Base-by-base conservation (phyloP, 768 basidiomycete species). In the Cyclocybe aegerita region DNA sequence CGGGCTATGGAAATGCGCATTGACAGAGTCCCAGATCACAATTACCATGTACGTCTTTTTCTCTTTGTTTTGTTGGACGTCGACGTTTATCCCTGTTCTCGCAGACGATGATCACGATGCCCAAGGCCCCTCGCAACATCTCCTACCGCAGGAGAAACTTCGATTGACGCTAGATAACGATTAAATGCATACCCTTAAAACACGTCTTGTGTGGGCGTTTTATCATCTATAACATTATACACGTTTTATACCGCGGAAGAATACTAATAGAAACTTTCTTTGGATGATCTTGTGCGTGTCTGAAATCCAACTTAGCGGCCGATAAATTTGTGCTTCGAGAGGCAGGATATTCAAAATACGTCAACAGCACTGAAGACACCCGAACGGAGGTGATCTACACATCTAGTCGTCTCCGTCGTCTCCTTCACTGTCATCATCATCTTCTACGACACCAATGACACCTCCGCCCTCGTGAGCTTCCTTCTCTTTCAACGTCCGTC, bases 51-150 rank as follows among this genome's bases (percentile, higher is more conserved):
- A 71, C 46, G 91, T 77, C 2, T 23, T 17, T 16, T 39, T 47
- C 4, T 30, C 7, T 44, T 23, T 41, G 23, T 15, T 9, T 36
- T 46, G 4, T 15, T 37, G 34, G n/a, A 2, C 9, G 32, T 12
- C 16, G 4, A 32, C 40, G 50, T 42, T 17, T 32, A 50, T 42
- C 35, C 52, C 12, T 6, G 46, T 42, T 54, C 7, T 32, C 46
- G 8, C 60, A 96, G 92, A 95, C 93, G 14, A 90, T 98, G 91
- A 94, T 98, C 60, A 88, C 90, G 43, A 84, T 92, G 73, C 94
- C 95, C 42, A 83, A 86, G 63, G 70, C 76, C 55, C 86, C 87
- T 7, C 77, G 83, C 57, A 72, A 71, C 43, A 77, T 91, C 52
- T 71, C 75, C 38, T 91, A 85, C 66, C 81, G 88, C 56, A 78